Conservation (phyloP, 2,329 filamentous ascomycete species). For the Chaetomium olivaceum region DNA sequence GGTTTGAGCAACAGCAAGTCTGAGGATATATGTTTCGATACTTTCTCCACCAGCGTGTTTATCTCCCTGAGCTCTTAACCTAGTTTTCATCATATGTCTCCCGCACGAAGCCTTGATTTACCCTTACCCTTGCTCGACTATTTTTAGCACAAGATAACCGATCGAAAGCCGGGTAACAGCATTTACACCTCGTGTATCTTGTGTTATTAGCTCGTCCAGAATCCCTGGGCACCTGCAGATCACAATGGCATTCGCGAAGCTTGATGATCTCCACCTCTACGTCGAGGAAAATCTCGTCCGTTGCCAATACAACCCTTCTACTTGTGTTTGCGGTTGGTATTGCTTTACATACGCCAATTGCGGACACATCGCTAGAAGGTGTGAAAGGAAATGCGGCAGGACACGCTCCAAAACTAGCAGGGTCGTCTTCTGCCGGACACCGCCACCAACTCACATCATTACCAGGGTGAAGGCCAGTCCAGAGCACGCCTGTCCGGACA, state of each 20-base stretch:
- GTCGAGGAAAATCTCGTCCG: not conserved
- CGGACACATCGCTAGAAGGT: not conserved
- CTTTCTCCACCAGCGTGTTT: too few relatives aligned
- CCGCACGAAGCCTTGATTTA: too few relatives aligned
- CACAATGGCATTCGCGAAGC: not conserved
- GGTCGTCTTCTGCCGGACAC: not conserved
- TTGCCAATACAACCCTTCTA: not conserved
- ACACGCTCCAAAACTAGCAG: not conserved
- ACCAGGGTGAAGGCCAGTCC: not conserved
- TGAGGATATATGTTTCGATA: too few relatives aligned
- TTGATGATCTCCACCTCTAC: not conserved
- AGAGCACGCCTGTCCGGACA: not conserved
- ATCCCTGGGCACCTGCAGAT: not conserved
- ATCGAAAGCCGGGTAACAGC: too few relatives aligned
- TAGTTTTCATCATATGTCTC: too few relatives aligned
- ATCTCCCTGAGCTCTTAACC: too few relatives aligned
- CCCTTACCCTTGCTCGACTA: too few relatives aligned
- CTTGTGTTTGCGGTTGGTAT: not conserved
- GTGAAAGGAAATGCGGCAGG: not conserved
- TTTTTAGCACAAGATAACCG: too few relatives aligned
- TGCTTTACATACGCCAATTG: not conserved
- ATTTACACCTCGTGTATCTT: too few relatives aligned
- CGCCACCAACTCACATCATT: not conserved
- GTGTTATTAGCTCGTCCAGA: not conserved
- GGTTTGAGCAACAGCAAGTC: too few relatives aligned